A percentile compares a stretch with the other conserved stretches of the same genome.
Conservation (phyloP, 129 eudicot species). For the Artemisia annua region DNA sequence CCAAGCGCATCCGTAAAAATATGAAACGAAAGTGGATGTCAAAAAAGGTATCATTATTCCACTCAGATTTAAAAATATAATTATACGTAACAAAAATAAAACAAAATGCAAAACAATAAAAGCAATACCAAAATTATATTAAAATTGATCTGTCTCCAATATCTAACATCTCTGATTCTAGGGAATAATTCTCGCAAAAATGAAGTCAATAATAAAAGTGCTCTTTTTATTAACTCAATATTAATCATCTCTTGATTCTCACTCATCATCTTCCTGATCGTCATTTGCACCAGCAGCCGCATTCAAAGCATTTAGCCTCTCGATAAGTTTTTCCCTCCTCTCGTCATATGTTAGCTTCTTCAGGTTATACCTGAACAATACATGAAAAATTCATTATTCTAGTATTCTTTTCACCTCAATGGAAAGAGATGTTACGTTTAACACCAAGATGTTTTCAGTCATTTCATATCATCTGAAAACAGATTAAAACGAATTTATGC, state of each 20-base stretch:
- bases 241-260: slow-evolving; percentile 10
- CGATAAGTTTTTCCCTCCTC: slow-evolving; percentile 51
- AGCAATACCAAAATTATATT: not conserved
- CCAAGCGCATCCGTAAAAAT: too few relatives aligned
- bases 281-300: slow-evolving; percentile 41
- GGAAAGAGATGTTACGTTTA: not conserved
- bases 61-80: too few relatives aligned
- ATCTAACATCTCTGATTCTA: slow-evolving; percentile 9
- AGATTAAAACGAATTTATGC: too few relatives aligned
- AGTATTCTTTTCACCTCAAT: not conserved
- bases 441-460: not conserved
- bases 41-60: too few relatives aligned
- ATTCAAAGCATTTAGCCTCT: slow-evolving; percentile 55
- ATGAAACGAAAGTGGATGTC: too few relatives aligned
- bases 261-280: slow-evolving; percentile 40
- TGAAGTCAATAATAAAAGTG: slow-evolving; percentile 3
- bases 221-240: not conserved
- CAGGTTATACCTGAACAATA: slow-evolving; percentile 42
- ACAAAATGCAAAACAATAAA: not conserved
- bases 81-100: too few relatives aligned
- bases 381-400: not conserved
- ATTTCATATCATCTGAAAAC: not conserved
- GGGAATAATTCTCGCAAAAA: slow-evolving; percentile 16
- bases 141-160: slow-evolving; percentile 4
- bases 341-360: slow-evolving; percentile 60